Conservation (phyloP, 2,329 filamentous ascomycete species). For the Ophiostoma sp. region DNA sequence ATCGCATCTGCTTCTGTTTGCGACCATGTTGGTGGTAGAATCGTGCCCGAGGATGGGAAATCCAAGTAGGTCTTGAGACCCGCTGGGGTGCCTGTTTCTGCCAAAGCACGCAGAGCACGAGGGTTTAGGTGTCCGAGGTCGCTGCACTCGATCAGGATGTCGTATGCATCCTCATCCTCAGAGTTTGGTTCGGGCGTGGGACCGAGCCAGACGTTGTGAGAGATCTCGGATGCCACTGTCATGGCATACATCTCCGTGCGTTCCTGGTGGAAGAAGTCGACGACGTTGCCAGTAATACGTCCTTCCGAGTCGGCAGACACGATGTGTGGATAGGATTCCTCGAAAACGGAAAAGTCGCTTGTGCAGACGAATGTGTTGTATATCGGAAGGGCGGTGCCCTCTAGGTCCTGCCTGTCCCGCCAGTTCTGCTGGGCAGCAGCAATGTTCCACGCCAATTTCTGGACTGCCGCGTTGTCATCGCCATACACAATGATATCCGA, state of each 20-base stretch:
- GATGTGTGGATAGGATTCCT: conserved; percentile 66
- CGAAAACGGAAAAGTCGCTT: conserved; percentile 68
- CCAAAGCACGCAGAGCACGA: conserved; percentile 62
- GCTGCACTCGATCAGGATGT: conserved; percentile 84
- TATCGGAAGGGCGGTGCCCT: conserved; percentile 55
- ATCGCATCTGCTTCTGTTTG: conserved; percentile 81
- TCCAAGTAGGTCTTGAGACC: conserved; percentile 56
- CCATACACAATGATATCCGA: conserved; percentile 95
- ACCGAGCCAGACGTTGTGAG: conserved; percentile 85
- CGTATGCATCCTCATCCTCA: conserved; percentile 64
- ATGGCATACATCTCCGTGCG: conserved; percentile 89
- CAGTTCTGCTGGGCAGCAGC: conserved; percentile 75
- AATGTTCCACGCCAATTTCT: conserved; percentile 67
- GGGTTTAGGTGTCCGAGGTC: conserved; percentile 79
- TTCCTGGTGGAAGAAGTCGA: conserved; percentile 90
- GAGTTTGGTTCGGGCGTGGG: conserved; percentile 73
- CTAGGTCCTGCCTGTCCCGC: conserved; percentile 63
- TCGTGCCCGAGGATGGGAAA: conserved; percentile 93
- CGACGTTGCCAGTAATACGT: conserved; percentile 69
- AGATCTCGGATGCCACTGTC: conserved; percentile 86
- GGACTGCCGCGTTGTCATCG: conserved; percentile 62
- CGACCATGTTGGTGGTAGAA: conserved; percentile 80
- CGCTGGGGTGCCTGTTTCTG: conserved; percentile 52
- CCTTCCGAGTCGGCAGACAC: conserved; percentile 75
- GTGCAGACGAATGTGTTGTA: conserved; percentile 84